Conservation (phyloP, 306 rosid genomes). For the Corylus avellana region DNA sequence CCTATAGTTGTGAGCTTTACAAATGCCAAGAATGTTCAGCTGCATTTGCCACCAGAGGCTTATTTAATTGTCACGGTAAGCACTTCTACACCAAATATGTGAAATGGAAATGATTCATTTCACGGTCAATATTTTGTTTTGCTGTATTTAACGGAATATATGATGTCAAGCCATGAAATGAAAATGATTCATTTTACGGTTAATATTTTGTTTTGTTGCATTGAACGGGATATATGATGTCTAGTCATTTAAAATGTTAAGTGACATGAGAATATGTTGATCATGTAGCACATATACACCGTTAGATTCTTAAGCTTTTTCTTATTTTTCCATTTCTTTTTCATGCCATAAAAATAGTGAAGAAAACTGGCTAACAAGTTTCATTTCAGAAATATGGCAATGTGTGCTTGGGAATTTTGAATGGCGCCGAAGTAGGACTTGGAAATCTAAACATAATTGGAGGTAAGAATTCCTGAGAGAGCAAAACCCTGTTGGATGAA, state of each 20-base stretch:
- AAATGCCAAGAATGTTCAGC: slow-evolving; percentile 35
- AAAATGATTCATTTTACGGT: too few relatives aligned
- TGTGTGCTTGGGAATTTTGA: slow-evolving; percentile 77
- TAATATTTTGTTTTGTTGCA: too few relatives aligned
- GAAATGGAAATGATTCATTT: too few relatives aligned
- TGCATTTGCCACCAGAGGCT: slow-evolving; percentile 53
- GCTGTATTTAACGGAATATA: too few relatives aligned
- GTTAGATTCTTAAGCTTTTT: neutral
- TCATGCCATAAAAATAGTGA: neutral
- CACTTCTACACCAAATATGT: neutral
- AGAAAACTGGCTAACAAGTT: slow-evolving; percentile 22
- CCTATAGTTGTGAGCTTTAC: slow-evolving; percentile 54
- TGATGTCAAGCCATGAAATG: too few relatives aligned
- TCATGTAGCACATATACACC: too few relatives aligned
- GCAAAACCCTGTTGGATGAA: neutral
- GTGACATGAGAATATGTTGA: too few relatives aligned
- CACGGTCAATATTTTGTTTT: too few relatives aligned
- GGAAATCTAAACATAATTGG: slow-evolving; percentile 62
- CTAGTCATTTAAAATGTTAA: too few relatives aligned
- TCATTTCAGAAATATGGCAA: slow-evolving; percentile 52
- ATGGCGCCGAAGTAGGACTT: slow-evolving; percentile 47
- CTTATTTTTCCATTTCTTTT: neutral
- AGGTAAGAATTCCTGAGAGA: slow-evolving; percentile 44
- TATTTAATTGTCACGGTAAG: slow-evolving; percentile 73
- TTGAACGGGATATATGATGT: too few relatives aligned